phyloP scores from a whole-genome alignment of 768 basidiomycete species.

The Botryobasidium botryosum region DNA sequence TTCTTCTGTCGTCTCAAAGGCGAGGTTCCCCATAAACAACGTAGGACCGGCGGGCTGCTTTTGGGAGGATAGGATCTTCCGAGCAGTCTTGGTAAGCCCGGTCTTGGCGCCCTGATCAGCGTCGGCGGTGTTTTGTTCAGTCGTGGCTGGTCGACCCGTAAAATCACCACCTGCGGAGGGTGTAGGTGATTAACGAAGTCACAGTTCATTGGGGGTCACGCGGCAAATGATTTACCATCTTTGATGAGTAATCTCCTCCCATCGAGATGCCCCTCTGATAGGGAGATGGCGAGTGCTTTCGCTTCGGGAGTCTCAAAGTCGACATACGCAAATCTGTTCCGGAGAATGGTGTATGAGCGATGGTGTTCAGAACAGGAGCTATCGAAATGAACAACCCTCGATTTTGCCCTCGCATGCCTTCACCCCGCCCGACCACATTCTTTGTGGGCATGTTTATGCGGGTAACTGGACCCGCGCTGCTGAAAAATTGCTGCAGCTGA shows the following conservation, averaged over 20 bases:
- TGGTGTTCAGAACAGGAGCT: not conserved
- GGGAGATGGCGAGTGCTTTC: constrained; percentile 54
- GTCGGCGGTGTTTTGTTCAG: constrained; percentile 23
- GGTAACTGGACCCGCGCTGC: constrained; percentile 51
- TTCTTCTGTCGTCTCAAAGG: constrained; percentile 74
- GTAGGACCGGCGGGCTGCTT: constrained; percentile 74
- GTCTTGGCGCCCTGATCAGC: constrained; percentile 20
- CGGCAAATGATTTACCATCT: constrained; percentile 37
- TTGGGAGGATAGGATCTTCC: constrained; percentile 59
- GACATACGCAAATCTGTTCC: constrained; percentile 78
- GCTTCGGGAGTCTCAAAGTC: constrained; percentile 72
- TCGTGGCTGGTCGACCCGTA: constrained; percentile 40
- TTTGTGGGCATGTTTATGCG: constrained; percentile 79
- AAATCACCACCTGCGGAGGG: constrained; percentile 47
- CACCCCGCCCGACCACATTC: constrained; percentile 21
- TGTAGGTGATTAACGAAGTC: constrained; percentile 5
- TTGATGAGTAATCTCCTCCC: constrained; percentile 87
- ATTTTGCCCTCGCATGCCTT: constrained; percentile 42
- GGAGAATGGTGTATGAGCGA: constrained; percentile 3
- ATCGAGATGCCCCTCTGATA: constrained; percentile 67
- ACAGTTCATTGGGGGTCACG: constrained; percentile 5
- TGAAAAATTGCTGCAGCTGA: constrained; percentile 51
- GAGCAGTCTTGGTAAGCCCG: constrained; percentile 45
- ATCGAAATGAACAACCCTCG: constrained; percentile 37
- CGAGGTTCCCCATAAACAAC: constrained; percentile 84